Evolutionary conservation across 805 yeast genomes (phyloP), one percentile per base, ranked within the genome.

Genomic region (Barnettozyma californica): DNA sequence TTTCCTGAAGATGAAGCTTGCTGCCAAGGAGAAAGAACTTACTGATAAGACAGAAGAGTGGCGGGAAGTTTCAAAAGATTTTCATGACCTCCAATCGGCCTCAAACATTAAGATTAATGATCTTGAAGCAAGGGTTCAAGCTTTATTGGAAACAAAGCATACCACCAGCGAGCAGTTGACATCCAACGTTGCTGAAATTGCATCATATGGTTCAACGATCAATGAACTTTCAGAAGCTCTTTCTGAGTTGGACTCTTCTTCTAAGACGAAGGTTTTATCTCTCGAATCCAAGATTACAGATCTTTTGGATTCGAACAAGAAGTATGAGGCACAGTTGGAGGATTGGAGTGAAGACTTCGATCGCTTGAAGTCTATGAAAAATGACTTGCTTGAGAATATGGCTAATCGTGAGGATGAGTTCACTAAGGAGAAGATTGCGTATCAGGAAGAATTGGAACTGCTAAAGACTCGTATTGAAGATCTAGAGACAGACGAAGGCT

Each of bases 331-430:
- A 11, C 59, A 57, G 19, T 20, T 59, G 11, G 50, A 55, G 18
- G 53, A 39, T 11, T 44, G 53, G 25, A 55, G 55, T 33, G 61
- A 58, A 38, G 55, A 62, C 18, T 60, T 63, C 34, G 66, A 63
- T 36, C 38, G 53, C 16, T 40, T 60, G 34, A 62, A 59, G 44
- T 49, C 60, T 5, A 73, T 81, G 71, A 85, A 84, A 59, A 70
- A 74, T 27, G 90, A 85, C 54, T 65, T 87, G 20, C 63, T 83
- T 13, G 86, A 83, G 18, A 85, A 84, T 57, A 74, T 87, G 80
- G 68, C 84, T 0, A 75, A 81, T 29, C 76, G 84, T 53, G 90
- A 85, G 54, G 60, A 60, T 10, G 90, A 83, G 43, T 76, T 76
- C 53, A 66, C 71, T 2, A 70, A 69, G 34, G 91, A 85, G 54